Conservation (phyloP, 202 grass and related monocot species). For the Bolboschoenoplectus hybrid region DNA sequence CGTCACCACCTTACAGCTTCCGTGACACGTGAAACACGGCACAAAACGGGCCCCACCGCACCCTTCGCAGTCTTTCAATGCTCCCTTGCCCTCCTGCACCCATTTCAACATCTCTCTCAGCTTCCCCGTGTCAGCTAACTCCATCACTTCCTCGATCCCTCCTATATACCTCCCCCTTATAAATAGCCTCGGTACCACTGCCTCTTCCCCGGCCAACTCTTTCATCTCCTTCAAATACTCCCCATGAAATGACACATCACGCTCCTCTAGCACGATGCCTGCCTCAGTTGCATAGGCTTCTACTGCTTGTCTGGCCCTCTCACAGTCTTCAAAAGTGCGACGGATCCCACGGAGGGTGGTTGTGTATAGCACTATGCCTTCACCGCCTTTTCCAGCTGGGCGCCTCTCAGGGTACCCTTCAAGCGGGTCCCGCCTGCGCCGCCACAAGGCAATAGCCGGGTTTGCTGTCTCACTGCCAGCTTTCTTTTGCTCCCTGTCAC, state of each 20-base stretch:
- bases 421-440: slow-evolving; percentile 64
- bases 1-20: slow-evolving; percentile 74
- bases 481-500: slow-evolving; percentile 59
- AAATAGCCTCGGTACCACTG: slow-evolving; percentile 66
- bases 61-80: slow-evolving; percentile 64
- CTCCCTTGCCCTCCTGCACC: slow-evolving; percentile 51
- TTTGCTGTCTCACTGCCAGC: not conserved
- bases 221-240: slow-evolving; percentile 87
- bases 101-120: slow-evolving; percentile 80
- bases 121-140: slow-evolving; percentile 63
- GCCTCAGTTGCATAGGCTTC: slow-evolving; percentile 60
- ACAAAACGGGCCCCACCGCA: slow-evolving; percentile 82
- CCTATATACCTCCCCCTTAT: slow-evolving; percentile 82
- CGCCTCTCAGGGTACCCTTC: slow-evolving; percentile 70
- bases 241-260: slow-evolving; percentile 78
- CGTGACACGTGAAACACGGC: slow-evolving; percentile 81
- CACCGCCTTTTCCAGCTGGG: slow-evolving; percentile 55
- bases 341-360: slow-evolving; percentile 87
- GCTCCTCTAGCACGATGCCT: slow-evolving; percentile 54
- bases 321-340: slow-evolving; percentile 94
- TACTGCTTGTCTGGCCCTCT: slow-evolving; percentile 58
- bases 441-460: slow-evolving; percentile 44
- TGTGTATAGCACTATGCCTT: slow-evolving; percentile 88
- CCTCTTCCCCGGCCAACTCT: slow-evolving; percentile 55
- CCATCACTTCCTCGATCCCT: slow-evolving; percentile 58